Conservation (phyloP, 305 asterid genomes). For the Ajuga reptans region DNA sequence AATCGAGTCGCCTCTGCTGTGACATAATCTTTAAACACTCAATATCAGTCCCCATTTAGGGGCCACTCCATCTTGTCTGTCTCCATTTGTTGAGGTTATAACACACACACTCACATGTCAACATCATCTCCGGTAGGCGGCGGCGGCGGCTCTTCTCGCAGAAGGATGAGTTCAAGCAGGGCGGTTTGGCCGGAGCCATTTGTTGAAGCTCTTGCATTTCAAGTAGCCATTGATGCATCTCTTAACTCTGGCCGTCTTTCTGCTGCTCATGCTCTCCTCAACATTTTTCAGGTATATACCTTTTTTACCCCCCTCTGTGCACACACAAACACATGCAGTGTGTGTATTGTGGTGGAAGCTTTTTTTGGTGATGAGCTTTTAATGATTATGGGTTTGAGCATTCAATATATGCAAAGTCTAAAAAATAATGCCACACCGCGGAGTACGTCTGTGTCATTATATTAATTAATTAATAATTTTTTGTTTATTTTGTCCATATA, state of each 20-base stretch:
- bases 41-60: slow-evolving; percentile 24
- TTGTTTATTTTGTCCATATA: too few relatives aligned
- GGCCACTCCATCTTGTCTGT: too few relatives aligned
- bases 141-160: slow-evolving; percentile 27
- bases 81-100: not conserved
- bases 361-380: slow-evolving; percentile 8
- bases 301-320: too few relatives aligned
- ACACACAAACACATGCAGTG: not conserved
- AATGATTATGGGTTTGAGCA: slow-evolving; percentile 24
- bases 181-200: slow-evolving; percentile 64
- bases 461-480: too few relatives aligned
- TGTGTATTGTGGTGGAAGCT: too few relatives aligned
- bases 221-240: slow-evolving; percentile 40
- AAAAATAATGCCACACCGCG: not conserved
- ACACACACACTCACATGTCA: too few relatives aligned
- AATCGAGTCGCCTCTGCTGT: slow-evolving; percentile 21
- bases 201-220: slow-evolving; percentile 44
- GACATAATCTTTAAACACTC: slow-evolving; percentile 25
- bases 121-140: slow-evolving; percentile 29
- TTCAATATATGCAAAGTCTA: too few relatives aligned
- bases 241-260: slow-evolving; percentile 33
- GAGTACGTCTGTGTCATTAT: not conserved
- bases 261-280: slow-evolving; percentile 43
- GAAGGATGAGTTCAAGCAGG: slow-evolving; percentile 30
- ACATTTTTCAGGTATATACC: slow-evolving; percentile 40